Evolutionary conservation across 768 basidiomycete genomes (phyloP), one percentile per base, ranked within the genome.

Genomic region (Lepiota venenata): DNA sequence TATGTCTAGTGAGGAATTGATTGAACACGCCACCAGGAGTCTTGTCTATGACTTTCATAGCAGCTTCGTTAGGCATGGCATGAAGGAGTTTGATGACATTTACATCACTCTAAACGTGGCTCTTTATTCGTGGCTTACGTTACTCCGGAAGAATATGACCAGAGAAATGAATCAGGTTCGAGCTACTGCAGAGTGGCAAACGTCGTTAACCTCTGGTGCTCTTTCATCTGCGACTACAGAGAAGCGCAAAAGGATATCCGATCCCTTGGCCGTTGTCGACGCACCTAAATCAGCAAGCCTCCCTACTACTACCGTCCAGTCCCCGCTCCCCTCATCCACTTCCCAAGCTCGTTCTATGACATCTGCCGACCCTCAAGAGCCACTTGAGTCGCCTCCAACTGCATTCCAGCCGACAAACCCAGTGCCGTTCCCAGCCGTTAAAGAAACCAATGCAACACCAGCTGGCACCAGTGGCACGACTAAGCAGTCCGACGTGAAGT

Each of bases 61-160:
- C 63, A 71, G 77, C 52, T 91, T 91, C 65, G 69, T 80, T 39
- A 79, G 80, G 22, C 72, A 75, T 55, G 79, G 77, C 21, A 71
- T 73, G 68, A 71, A 75, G 59, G 79, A 82, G 47, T 74, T 78
- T 27, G 85, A 91, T 60, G 87, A 90, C 59, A 91, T 93, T 51
- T 92, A 87, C 67, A 90, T 93, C 68, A 87, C 89, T 3, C 74
- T 93, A 59, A 93, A 93, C 71, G 83, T 91, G 63, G 79, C 85
- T 0, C 72, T 92, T 1, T 92, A 92, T 63, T 81, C 88, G 8
- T 91, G 89, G 88, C 78, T 93, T 42, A 89, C 87, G 1, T 68
- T 86, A 20, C 75, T 91, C 38, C 82, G 88, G 54, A 91, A 89
- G 67, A 88, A 83, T 56, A 70, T 91, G 60, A 75, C 83, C 12